phyloP scores from a whole-genome alignment of 331 rosid genomes.

The Pyracantha coccinea region DNA sequence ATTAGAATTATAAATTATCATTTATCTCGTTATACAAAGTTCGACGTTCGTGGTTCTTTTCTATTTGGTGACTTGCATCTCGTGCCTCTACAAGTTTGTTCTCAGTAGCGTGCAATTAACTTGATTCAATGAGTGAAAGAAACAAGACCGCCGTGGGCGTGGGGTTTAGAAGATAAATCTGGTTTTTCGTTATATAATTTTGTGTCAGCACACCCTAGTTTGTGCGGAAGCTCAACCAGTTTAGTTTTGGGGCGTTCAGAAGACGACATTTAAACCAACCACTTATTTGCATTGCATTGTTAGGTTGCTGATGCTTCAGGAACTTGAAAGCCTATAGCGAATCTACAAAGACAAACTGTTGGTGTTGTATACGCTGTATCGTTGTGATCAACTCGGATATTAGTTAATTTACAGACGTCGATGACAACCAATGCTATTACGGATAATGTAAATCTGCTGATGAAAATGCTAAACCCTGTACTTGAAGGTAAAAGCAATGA shows the following conservation, averaged over 20 bases:
- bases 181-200: background rate
- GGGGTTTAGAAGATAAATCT: background rate
- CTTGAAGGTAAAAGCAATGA: constrained; percentile 47
- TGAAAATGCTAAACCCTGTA: constrained; percentile 33
- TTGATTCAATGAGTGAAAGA: background rate
- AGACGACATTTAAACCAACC: background rate
- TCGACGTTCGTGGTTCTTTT: background rate
- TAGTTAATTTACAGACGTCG: constrained; percentile 20
- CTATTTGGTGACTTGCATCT: background rate
- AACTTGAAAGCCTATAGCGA: constrained; percentile 67
- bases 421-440: constrained; percentile 20
- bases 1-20: background rate
- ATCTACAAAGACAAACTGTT: constrained; percentile 35
- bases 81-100: background rate
- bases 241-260: background rate
- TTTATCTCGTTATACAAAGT: background rate
- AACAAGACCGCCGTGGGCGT: background rate
- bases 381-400: background rate
- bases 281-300: background rate
- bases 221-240: background rate
- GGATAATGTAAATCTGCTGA: constrained; percentile 22
- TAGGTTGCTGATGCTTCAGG: constrained; percentile 35
- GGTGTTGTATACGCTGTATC: constrained; percentile 11
- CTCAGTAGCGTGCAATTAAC: background rate
- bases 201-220: background rate